A percentile compares a stretch with the other conserved stretches of the same genome.
Conservation (phyloP, 2,329 filamentous ascomycete species). For the Trichoderma aggressivum region DNA sequence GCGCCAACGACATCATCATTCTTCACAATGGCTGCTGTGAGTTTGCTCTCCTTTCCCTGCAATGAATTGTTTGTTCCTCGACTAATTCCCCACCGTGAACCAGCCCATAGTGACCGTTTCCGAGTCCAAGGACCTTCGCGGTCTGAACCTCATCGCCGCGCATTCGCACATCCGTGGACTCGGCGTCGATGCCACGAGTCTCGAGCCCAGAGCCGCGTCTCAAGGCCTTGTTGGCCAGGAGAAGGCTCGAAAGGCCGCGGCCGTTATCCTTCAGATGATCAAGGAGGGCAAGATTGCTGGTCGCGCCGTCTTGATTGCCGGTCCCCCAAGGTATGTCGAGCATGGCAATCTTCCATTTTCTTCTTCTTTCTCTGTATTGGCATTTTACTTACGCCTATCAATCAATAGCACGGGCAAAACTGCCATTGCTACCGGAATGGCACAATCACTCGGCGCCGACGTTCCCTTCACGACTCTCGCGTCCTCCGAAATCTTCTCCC, state of each 20-base stretch:
- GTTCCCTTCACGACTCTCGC: constrained; percentile 96
- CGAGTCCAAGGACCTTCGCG: constrained; percentile 92
- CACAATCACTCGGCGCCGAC: constrained; percentile 88
- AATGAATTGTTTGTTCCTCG: background rate
- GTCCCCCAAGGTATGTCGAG: constrained; percentile 68
- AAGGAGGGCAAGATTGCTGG: constrained; percentile 98
- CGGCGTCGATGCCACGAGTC: constrained; percentile 84
- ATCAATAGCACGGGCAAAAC: constrained; percentile 84
- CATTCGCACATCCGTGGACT: constrained; percentile 97
- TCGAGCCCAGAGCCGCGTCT: constrained; percentile 79
- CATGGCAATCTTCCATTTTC: background rate
- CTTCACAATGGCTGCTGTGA: constrained; percentile 52
- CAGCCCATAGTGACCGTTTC: constrained; percentile 73
- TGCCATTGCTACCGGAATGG: constrained; percentile 98
- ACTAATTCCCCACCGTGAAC: constrained; percentile 6
- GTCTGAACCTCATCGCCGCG: constrained; percentile 94
- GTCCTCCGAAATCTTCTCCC: constrained; percentile 94
- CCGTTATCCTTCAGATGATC: constrained; percentile 96
- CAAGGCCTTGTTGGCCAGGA: constrained; percentile 95
- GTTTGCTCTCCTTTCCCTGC: constrained; percentile 28
- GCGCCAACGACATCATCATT: constrained; percentile 13
- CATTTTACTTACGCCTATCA: background rate
- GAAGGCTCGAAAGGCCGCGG: constrained; percentile 93
- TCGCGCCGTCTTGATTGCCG: constrained; percentile 88
- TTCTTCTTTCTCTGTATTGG: background rate